Conservation (phyloP, 2,329 filamentous ascomycete genomes). For the Sporothrix curviconia region DNA sequence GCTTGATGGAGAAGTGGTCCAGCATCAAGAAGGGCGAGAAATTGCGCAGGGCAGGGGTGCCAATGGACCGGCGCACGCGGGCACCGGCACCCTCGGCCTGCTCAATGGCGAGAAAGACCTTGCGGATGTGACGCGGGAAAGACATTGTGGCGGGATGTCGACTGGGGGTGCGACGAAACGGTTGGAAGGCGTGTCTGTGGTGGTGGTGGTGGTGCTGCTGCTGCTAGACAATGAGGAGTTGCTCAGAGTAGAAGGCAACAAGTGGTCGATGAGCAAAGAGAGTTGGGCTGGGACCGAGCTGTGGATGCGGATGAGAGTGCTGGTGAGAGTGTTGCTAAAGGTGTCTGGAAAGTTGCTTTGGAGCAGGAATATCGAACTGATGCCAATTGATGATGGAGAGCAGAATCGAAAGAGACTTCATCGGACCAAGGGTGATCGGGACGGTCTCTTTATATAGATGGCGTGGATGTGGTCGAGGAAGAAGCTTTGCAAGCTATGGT, state of each 20-base stretch:
- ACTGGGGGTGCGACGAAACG: conserved; percentile 23
- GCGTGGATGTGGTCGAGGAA: background rate
- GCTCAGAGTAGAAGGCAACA: conserved; percentile 11
- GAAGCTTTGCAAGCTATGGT: background rate
- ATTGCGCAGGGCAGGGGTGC: conserved; percentile 74
- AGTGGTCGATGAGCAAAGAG: background rate
- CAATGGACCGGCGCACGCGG: conserved; percentile 78
- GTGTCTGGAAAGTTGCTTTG: conserved; percentile 16
- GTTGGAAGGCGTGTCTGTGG: conserved; percentile 14
- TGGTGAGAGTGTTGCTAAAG: conserved; percentile 25
- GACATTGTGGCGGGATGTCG: conserved; percentile 62
- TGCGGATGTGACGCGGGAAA: conserved; percentile 67
- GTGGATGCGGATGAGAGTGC: conserved; percentile 22
- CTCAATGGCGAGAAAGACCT: conserved; percentile 77
- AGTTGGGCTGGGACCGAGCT: conserved; percentile 17
- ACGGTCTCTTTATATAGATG: conserved; percentile 14
- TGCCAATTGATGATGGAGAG: conserved; percentile 34
- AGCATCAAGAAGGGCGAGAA: conserved; percentile 95
- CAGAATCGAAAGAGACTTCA: conserved; percentile 34
- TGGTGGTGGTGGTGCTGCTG: conserved; percentile 14
- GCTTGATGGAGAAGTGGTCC: conserved; percentile 77
- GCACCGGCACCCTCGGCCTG: conserved; percentile 86
- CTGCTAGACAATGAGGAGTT: conserved; percentile 16
- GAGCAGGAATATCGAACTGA: conserved; percentile 27
- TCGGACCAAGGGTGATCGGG: conserved; percentile 18